phyloP scores from a whole-genome alignment of 148 eudicot genomes.

The Rhododendron molle region DNA sequence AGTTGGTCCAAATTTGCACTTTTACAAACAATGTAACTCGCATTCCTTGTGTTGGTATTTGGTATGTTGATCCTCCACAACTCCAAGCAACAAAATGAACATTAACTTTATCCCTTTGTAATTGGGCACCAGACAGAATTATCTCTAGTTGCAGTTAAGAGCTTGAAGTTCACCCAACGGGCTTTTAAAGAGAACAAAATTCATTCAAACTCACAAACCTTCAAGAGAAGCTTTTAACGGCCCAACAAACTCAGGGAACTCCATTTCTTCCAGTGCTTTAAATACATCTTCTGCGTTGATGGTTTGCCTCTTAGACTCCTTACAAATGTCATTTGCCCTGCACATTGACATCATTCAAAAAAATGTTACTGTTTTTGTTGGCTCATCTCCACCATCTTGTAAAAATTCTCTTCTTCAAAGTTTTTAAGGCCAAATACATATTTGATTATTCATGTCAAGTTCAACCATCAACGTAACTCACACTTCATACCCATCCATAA shows the following conservation, averaged over 20 bases:
- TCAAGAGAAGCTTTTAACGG: constrained; percentile 66
- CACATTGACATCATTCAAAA: constrained; percentile 14
- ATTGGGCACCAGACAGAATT: not conserved
- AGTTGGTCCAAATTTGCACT: not conserved
- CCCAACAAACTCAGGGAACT: constrained; percentile 69
- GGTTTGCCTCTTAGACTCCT: constrained; percentile 76
- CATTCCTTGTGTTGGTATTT: too few relatives aligned
- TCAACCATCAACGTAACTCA: not conserved
- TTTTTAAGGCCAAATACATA: not conserved
- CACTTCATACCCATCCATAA: not conserved
- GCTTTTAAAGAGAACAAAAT: not conserved
- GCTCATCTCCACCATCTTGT: not conserved
- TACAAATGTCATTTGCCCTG: constrained; percentile 88
- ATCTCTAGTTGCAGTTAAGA: not conserved
- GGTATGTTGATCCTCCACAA: not conserved
- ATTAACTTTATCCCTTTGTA: not conserved
- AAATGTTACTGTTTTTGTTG: not conserved
- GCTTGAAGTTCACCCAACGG: not conserved
- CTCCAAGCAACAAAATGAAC: not conserved
- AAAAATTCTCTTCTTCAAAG: not conserved
- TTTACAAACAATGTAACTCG: not conserved
- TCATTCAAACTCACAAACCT: constrained; percentile 36
- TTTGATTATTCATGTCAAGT: not conserved
- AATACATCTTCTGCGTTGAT: constrained; percentile 88
- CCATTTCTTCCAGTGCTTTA: constrained; percentile 82